Conservation (phyloP, 1,284 basidiomycete species). For the Crucibulum parvulum region DNA sequence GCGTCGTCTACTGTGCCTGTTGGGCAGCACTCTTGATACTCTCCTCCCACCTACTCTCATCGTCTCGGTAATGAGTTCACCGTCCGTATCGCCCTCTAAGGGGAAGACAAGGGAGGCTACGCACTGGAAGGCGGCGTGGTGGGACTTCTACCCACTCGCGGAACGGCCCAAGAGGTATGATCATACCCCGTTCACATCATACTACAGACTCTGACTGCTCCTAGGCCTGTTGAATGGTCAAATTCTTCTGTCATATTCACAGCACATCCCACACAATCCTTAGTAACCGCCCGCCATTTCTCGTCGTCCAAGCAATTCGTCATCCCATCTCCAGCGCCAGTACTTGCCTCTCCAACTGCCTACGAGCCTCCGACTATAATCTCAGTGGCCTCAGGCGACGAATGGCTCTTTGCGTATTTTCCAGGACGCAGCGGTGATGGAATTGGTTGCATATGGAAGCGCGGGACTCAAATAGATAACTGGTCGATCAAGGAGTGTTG, state of each 20-base stretch:
- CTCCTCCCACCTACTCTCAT: background rate
- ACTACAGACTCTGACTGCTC: slow-evolving; percentile 2
- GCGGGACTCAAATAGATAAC: slow-evolving; percentile 58
- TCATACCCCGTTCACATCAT: slow-evolving; percentile 3
- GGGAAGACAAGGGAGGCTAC: slow-evolving; percentile 62
- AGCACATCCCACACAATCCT: slow-evolving; percentile 64
- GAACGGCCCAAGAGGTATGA: slow-evolving; percentile 62
- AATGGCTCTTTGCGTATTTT: slow-evolving; percentile 79
- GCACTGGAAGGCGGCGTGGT: slow-evolving; percentile 72
- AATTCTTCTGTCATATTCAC: slow-evolving; percentile 71
- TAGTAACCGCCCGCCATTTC: slow-evolving; percentile 68
- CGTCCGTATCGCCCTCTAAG: slow-evolving; percentile 52
- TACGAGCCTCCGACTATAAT: slow-evolving; percentile 72
- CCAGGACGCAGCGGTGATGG: slow-evolving; percentile 62
- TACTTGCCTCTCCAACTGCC: slow-evolving; percentile 48
- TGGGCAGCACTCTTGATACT: too few species aligned
- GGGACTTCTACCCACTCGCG: slow-evolving; percentile 69
- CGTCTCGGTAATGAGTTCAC: slow-evolving; percentile 22
- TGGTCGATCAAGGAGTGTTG: slow-evolving; percentile 71
- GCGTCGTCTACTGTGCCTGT: too few species aligned
- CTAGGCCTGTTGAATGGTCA: slow-evolving; percentile 76
- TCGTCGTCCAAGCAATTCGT: slow-evolving; percentile 70
- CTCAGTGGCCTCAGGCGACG: slow-evolving; percentile 60
- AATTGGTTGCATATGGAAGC: slow-evolving; percentile 70
- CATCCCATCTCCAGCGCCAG: slow-evolving; percentile 57